Evolutionary conservation across 495 filamentous ascomycete species (phyloP), one percentile per base, ranked within the genome.

Genomic region (Trichoderma orchidacearum): DNA sequence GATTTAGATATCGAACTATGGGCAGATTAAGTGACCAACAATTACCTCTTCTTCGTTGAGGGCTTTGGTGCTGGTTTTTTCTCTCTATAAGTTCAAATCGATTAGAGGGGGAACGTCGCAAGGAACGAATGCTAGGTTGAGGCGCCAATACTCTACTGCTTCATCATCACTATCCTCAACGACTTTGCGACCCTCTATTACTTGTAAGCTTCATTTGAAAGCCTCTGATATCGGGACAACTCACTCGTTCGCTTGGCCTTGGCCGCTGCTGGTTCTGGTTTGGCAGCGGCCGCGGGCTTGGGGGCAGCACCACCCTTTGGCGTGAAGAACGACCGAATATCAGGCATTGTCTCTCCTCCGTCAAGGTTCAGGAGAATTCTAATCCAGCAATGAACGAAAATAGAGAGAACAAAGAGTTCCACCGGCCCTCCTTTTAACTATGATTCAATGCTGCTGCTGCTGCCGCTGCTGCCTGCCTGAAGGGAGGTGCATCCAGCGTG

Each of bases 251-350:
- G 57, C 57, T 75, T 77, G 55, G 21, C 21, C 27, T 48, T 48
- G 41, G 41, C 36, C 3, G 36, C 41, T 17, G 41, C 21, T 12
- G 41, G 41, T 13, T 77, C 79, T 15, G 67, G 58, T 7, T 70
- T 32, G 18, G 69, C 68, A 48, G 72, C 72, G 50, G 70, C 68
- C 58, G 61, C 57, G 56, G 79, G 75, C 64, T 75, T 77, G 13
- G 53, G 53, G 53, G 30, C 57, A 15, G 66, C 66, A 55, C 73
- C 73, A 17, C 75, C 77, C 61, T 81, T 85, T 30, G 81, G 77
- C 15, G 80, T 80, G 68, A 95, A 93, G 63, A 92, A 95, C 61
- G 70, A 84, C 53, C 89, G 75, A 58, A 94, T 94, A 74, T 94
- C 89, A 58, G 87, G 80, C 86, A 89, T 91, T 34, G 35, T 60